Evolutionary conservation across 129 eudicot species (phyloP), one percentile per base, ranked within the genome.

Genomic region (Oenanthe sinensis): DNA sequence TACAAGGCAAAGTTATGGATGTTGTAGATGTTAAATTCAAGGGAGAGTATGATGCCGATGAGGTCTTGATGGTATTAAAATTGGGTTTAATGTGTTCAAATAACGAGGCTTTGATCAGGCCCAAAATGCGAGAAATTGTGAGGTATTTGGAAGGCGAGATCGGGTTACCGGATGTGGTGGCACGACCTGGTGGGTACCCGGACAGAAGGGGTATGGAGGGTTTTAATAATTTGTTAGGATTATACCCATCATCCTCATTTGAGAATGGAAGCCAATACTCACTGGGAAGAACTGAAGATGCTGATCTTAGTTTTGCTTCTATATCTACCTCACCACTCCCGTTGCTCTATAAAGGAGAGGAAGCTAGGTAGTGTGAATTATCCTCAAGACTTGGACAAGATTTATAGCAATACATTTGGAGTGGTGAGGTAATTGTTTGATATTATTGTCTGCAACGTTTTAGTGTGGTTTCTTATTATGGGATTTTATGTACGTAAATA

Each of bases 41-140:
- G 46, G 82, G 82, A 14, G 84, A 77, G 22, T 86, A 28, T 47
- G 82, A 76, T 70, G 80, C 15, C 28, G 42, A 67, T 26, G 89
- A 80, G 74, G 80, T 74, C 14, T 17, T 74, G 78, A 30, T 83
- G 80, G 84, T 80, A 20, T 22, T 86, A 77, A 86, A 86, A 60
- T 75, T 86, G 73, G 89, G 86, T 0, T 24, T 86, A 20, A 74
- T 86, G 79, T 86, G 89, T 58, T 86, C 89, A 40, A 58, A 79
- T 13, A 36, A 78, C 44, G 45, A 36, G 13, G 86, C 60, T 11
- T 5, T 15, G 63, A 68, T 39, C 60, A 44, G 89, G 80, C 89
- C 89, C 4, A 52, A 75, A 8, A 83, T 86, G 86, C 83, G 89
- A 84, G 82, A 83, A 17, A 77, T 86, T 8, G 77, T 86, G 75